These are phyloP conservation scores for Tephrocybe rancida DNA, from an alignment of 768 basidiomycete species.

Conservation along the genomic window DNA sequence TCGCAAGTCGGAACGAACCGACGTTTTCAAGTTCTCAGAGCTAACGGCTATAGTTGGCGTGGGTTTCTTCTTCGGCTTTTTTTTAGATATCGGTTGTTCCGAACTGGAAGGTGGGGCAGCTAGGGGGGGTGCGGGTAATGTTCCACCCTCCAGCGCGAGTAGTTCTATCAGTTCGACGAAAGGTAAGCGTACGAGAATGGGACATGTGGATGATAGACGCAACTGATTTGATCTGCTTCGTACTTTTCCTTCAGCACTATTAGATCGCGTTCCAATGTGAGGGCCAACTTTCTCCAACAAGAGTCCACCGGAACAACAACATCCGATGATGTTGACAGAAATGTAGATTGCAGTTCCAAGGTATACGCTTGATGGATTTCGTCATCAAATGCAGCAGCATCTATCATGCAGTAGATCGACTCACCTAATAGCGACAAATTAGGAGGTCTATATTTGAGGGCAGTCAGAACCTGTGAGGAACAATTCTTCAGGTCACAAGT, in stretches of 20 bases:
- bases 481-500: constrained; percentile 1
- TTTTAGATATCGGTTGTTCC: constrained; percentile 17
- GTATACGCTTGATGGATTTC: constrained; percentile 39
- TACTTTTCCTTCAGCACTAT: constrained; percentile 38
- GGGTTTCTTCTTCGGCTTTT: constrained; percentile 21
- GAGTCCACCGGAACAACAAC: constrained; percentile 22
- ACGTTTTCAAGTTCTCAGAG: constrained; percentile 12
- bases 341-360: constrained; percentile 39
- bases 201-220: constrained; percentile 12
- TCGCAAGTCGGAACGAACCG: constrained; percentile 14
- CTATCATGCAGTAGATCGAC: constrained; percentile 10
- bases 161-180: constrained; percentile 9
- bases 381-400: neutral
- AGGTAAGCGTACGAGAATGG: constrained; percentile 5
- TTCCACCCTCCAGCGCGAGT: constrained; percentile 25
- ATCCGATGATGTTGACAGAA: constrained; percentile 27
- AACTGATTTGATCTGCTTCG: constrained; percentile 45
- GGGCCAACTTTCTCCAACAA: constrained; percentile 44
- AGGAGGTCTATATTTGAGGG: constrained; percentile 46
- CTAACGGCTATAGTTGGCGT: neutral
- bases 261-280: constrained; percentile 43
- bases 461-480: constrained; percentile 45
- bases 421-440: constrained; percentile 42
- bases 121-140: constrained; percentile 11
- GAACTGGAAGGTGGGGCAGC: constrained; percentile 12